phyloP scores from a whole-genome alignment of 176 grass and related monocot genomes.

The Zea mays region Zm-B73-REFERENCE-NAM-5.0 NC_050101.1:104644001-104644500 shows the following conservation, averaged over 20 bases:
- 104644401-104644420: conserved; percentile 85
- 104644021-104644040: conserved; percentile 90
- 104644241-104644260: conserved; percentile 51
- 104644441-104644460: conserved; percentile 55
- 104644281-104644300: conserved; percentile 94
- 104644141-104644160: conserved; percentile 78
- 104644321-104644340: background rate
- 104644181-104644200: conserved; percentile 67
- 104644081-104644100: conserved; percentile 54
- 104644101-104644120: conserved; percentile 70
- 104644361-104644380: background rate
- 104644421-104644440: conserved; percentile 94
- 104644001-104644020: conserved; percentile 72
- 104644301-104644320: conserved; percentile 5
- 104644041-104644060: conserved; percentile 95
- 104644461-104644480: conserved; percentile 79
- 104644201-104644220: conserved; percentile 69
- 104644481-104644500: conserved; percentile 74
- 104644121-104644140: conserved; percentile 79
- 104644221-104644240: conserved; percentile 69
- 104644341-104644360: background rate
- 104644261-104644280: conserved; percentile 86
- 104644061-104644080: conserved; percentile 87
- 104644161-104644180: conserved; percentile 68
- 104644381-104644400: background rate